Evolutionary conservation across 2,329 filamentous ascomycete species (phyloP), one percentile per base, ranked within the genome.

Genomic region (Xylariaceae sp.): DNA sequence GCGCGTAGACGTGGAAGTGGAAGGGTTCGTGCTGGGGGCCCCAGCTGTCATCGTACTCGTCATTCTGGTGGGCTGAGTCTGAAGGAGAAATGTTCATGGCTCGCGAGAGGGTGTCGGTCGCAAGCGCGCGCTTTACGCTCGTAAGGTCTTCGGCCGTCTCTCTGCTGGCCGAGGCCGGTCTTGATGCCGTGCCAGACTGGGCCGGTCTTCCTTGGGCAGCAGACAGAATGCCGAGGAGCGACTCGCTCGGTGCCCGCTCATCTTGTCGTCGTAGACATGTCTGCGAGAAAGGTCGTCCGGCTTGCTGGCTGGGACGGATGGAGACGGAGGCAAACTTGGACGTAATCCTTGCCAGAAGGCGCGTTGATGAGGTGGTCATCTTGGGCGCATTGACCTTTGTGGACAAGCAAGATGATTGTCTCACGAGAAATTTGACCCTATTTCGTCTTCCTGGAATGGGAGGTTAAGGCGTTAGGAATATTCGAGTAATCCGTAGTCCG

Each of bases 1-100:
- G 88, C 34, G 88, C 78, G 76, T 86, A 93, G 73, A 99, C 80
- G 77, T 96, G 90, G 64, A 99, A 82, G 73, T 96, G 91, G 78
- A 91, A 91, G 2, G 89, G 88, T 71, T 88, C 83, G 44, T 77
- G 64, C 11, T 73, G 66, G 4, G 68, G 66, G 17, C 68, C 68
- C 66, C 63, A 68, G 54, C 77, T 70, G 50, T 79, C 75, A 2
- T 59, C 64, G 3, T 66, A n/a, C 3, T 57, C 58, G 8, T 15
- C 64, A 37, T 67, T 60, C 37, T 34, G 65, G 2, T 65, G 64
- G n/a, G 64, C 55, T 5, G 54, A 50, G 15, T 53, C 34, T 44
- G 59, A 64, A 18, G 67, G 64, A 18, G 67, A 63, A 48, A 58
- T 54, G 64, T 66, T 66, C 51, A 61, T 64, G 11, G 67, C 65